These are phyloP conservation scores for Euphorbia celastroides DNA, from an alignment of 441 rosid genomes.

Conservation along the genomic window DNA sequence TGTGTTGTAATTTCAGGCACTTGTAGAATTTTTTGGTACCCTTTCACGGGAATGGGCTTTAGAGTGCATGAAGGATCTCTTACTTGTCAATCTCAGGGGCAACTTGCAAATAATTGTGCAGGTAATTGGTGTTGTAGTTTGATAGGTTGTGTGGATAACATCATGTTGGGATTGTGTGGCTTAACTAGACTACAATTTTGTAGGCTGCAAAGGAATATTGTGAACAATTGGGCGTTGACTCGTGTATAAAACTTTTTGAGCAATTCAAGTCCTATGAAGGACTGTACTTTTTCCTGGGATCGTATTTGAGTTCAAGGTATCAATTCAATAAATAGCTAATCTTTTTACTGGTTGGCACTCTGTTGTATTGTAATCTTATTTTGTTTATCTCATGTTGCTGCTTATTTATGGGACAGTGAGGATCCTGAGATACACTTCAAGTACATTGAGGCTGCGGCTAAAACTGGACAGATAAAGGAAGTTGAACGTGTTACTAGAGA, in stretches of 20 bases:
- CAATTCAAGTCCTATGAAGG: conserved; percentile 99
- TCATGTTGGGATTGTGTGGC: not conserved
- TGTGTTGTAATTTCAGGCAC: conserved; percentile 50
- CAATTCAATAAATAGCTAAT: conserved; percentile 11
- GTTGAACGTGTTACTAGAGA: conserved; percentile 98
- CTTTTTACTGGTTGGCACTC: not conserved
- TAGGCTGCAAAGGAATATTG: conserved; percentile 95
- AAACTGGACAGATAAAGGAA: conserved; percentile 97
- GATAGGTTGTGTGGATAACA: conserved; percentile 13
- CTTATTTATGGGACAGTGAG: conserved; percentile 47
- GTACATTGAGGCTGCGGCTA: conserved; percentile 96
- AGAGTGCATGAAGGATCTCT: conserved; percentile 99
- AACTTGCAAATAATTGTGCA: conserved; percentile 98
- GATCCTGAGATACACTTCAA: conserved; percentile 93
- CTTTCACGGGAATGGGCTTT: conserved; percentile 98
- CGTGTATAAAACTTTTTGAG: conserved; percentile 93
- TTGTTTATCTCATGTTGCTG: conserved; percentile 2
- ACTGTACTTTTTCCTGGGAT: conserved; percentile 91
- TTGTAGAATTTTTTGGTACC: conserved; percentile 96
- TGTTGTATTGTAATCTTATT: not conserved
- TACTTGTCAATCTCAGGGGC: conserved; percentile 84
- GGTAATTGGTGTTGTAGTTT: conserved; percentile 33
- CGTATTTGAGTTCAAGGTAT: conserved; percentile 93
- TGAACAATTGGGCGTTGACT: conserved; percentile 92
- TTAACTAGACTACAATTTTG: conserved; percentile 17